Evolutionary conservation across 768 basidiomycete species (phyloP).

Genomic region (Boletus insuetus): DNA sequence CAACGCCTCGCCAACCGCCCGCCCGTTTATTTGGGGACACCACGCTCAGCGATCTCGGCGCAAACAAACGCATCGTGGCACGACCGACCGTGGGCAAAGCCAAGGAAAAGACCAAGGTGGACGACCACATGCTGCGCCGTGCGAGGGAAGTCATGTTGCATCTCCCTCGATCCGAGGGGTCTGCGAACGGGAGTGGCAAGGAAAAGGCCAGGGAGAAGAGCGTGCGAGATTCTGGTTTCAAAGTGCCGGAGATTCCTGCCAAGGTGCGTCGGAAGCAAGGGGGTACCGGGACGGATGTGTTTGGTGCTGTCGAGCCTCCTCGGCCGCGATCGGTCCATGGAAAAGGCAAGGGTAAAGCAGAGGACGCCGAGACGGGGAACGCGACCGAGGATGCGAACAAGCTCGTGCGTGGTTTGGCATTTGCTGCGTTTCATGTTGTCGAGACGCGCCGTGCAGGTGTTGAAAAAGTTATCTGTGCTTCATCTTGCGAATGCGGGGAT

Average conservation of each 20-base stretch:
- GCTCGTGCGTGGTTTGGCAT: constrained; percentile 40
- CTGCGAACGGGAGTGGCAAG: constrained; percentile 5
- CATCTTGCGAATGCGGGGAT: constrained; percentile 33
- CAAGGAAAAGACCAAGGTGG: constrained; percentile 16
- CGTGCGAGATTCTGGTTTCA: constrained; percentile 30
- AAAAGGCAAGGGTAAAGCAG: constrained; percentile 39
- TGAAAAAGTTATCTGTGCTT: constrained; percentile 40
- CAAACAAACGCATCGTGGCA: constrained; percentile 22
- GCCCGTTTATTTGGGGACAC: constrained; percentile 18
- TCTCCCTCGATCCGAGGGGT: constrained; percentile 29
- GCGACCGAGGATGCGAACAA: constrained; percentile 60
- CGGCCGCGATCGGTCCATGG: constrained; percentile 16
- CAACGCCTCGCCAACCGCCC: constrained; percentile 71
- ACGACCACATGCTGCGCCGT: constrained; percentile 32
- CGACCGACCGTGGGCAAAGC: constrained; percentile 16
- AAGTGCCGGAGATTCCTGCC: constrained; percentile 47
- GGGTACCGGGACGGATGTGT: constrained; percentile 28
- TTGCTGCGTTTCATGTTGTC: neutral
- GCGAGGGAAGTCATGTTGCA: constrained; percentile 40
- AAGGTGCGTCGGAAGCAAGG: constrained; percentile 21
- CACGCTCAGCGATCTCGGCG: constrained; percentile 15
- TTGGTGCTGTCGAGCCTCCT: constrained; percentile 24
- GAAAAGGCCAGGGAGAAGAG: constrained; percentile 1
- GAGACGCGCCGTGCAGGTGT: constrained; percentile 21
- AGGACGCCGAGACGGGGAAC: constrained; percentile 17